Evolutionary conservation across 257 asterid genomes (phyloP), one percentile per base, ranked within the genome.

Genomic region (Solanum sitiens): DNA sequence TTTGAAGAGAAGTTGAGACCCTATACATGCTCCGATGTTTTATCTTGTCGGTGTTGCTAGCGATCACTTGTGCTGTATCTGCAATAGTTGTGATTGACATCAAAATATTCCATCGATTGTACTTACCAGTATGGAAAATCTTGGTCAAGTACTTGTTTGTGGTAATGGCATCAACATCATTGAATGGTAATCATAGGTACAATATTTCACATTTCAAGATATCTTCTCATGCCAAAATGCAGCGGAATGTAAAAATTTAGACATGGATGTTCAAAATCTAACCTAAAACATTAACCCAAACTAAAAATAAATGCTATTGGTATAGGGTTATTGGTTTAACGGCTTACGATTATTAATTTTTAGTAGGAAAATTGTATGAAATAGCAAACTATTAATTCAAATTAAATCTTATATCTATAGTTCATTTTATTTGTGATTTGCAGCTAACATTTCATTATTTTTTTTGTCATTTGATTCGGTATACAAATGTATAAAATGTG

Each of bases 1-100:
- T 90, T 95, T 16, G 96, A 93, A 87, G 95, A 90, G 80, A 97
- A 90, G 91, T 89, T 93, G 63, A 95, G 90, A 87, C 98, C 98
- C 25, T 95, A 92, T 89, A 94, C 97, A 7, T 97, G 96, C 92
- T 44, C 27, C 33, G 98, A 95, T 67, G 86, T 93, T 59, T 76
- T 94, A 80, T 89, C 94, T 30, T 95, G 99, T 56, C 98, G 96
- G 71, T 97, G 99, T 91, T 97, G 98, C 92, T 94, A 92, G 70
- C 88, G 35, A 84, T 83, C 59, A 61, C 27, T 67, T 56, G 15
- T 11, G 44, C 61, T 44, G 53, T 44, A 84, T 27, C 74, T 40
- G 18, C 23, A 42, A 4, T 40, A 35, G 23, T 15, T 71, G 77
- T 39, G 83, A 40, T 39, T 39, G n/a, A 80, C 39, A 80, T 47